Evolutionary conservation across 2,329 filamentous ascomycete species (phyloP), one percentile per base, ranked within the genome.

Genomic region (Hypoxylon sp.): DNA sequence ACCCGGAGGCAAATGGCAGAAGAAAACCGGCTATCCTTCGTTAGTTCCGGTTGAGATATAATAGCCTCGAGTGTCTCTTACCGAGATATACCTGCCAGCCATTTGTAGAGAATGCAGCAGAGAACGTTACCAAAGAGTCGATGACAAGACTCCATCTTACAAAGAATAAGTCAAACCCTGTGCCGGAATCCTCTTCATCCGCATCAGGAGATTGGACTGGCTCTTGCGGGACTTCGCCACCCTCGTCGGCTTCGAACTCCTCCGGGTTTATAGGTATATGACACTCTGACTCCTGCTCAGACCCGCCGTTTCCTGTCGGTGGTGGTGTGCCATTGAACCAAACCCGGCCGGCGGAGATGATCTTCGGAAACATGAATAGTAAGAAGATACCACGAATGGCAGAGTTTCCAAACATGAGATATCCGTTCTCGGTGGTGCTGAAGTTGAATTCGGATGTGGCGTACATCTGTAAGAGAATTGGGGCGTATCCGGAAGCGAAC

Each of bases 81-180:
- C 85, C 82, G 0, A 92, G 78, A 73, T 91, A 93, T 51, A 93
- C 88, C 71, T 93, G 90, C 89, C 90, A 92, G 1, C 85, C 84
- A 53, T 87, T 66, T 0, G 85, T 88, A 0, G 90, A 88, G 69
- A 92, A 90, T 0, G 88, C 86, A 0, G 89, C 87, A 0, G 88
- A 81, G 1, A 86, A 86, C 0, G 91, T 93, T 22, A 93, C 79
- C 0, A 87, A 73, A 0, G 90, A 90, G 73, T 93, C 91, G 0
- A 89, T 81, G 0, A 92, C 77, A 2, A 93, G 81, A 66, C 89
- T 91, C 81, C 87, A 91, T 2, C 89, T 84, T 2, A 91, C 82
- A 73, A 92, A 93, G 37, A 89, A 83, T 1, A 93, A 82, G 67
- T 93, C 91, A 73, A 93, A 93, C 0, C 72, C 72, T 8, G 73